Evolutionary conservation across 768 basidiomycete species (phyloP), one percentile per base, ranked within the genome.

Genomic region (Mycena chlorophos): DNA sequence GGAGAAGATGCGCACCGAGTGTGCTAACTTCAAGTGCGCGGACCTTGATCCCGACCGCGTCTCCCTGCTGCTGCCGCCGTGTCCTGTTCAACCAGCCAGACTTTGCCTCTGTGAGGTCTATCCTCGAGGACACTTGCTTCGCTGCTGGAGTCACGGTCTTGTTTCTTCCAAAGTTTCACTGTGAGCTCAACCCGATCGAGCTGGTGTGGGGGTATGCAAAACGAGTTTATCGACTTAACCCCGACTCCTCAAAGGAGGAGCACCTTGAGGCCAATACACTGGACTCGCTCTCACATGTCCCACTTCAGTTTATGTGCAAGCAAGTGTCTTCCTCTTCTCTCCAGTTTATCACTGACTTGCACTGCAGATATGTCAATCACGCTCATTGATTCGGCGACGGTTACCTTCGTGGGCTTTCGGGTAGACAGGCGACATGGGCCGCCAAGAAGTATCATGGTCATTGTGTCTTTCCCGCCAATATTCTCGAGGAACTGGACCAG

Each of bases 121-220:
- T 50, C 5, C 50, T 60, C 25, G 54, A 52, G 23, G n/a, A 14
- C 1, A 5, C 22, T 3, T 60, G 58, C 34, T 25, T 22, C 2
- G 16, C 10, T 0, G 28, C 13, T 3, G 52, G 52, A 3, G 10
- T 59, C 20, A 8, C 4, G 3, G 26, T 60, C 34, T 8, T 60
- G 8, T 60, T 60, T n/a, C 30, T 56, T 29, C 49, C 40, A 4
- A 56, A 51, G 17, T 51, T 56, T 23, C 55, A 56, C 19, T 51
- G 48, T 26, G 61, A 68, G 60, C 56, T 68, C 23, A 68, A 69
- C 46, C 60, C 60, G 27, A 69, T 69, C 42, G 68, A 69, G 49
- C 52, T 59, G 56, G 57, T 55, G 22, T 68, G 64, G 65, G 66
- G 68, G 5, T 61, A 58, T 52, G 62, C 61, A 30, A 69, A 69